Conservation (phyloP, 1,139 yeast genomes). For the Lodderomyces pseudojiufengensis region DNA sequence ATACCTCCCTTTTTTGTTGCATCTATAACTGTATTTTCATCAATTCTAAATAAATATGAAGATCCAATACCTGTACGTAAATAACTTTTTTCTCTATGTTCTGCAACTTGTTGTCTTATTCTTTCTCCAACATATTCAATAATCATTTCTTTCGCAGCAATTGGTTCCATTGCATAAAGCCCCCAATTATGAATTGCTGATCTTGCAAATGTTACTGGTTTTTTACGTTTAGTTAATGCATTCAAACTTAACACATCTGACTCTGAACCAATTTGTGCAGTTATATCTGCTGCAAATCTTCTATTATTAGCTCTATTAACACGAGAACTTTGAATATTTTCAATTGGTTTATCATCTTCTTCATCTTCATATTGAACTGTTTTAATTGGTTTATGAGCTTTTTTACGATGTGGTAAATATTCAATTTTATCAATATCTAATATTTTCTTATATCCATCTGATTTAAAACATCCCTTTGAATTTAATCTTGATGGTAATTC, state of each 20-base stretch:
- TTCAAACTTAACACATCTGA: constrained; percentile 76
- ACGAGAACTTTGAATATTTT: constrained; percentile 60
- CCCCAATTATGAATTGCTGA: constrained; percentile 99
- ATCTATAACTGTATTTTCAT: constrained; percentile 91
- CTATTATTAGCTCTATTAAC: constrained; percentile 87
- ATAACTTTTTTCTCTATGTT: constrained; percentile 83
- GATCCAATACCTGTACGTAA: constrained; percentile 93
- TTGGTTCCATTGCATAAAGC: constrained; percentile 88
- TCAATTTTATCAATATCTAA: constrained; percentile 69
- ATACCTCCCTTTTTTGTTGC: constrained; percentile 97
- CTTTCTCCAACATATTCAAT: constrained; percentile 98
- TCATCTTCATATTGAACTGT: constrained; percentile 59
- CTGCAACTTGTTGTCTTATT: constrained; percentile 91
- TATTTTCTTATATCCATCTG: constrained; percentile 72
- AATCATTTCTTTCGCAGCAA: constrained; percentile 93
- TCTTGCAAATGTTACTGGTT: constrained; percentile 92
- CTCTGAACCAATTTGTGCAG: constrained; percentile 79
- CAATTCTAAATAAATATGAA: constrained; percentile 85
- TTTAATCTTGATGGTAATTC: constrained; percentile 36
- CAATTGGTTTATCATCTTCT: constrained; percentile 32
- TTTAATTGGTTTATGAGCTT: constrained; percentile 51
- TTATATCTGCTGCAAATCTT: constrained; percentile 86
- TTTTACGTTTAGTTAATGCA: constrained; percentile 80
- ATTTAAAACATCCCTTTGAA: constrained; percentile 60
- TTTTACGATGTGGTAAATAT: constrained; percentile 74